Conservation (phyloP, 139 green algal genomes). For the Volvox africanus region DNA sequence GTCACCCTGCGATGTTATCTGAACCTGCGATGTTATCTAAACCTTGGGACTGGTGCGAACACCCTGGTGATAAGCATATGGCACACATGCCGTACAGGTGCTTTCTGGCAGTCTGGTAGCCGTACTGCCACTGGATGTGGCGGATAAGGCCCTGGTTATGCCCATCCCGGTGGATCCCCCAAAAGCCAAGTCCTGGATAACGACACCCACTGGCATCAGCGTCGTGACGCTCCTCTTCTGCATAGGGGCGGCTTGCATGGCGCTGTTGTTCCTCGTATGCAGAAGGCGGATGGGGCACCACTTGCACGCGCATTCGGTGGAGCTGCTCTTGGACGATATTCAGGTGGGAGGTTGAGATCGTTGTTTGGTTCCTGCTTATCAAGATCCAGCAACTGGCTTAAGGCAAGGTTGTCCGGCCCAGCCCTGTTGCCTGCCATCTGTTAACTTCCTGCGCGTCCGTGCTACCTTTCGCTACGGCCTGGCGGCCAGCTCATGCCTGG, state of each 20-base stretch:
- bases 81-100: background rate
- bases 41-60: no score
- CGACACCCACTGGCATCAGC: background rate
- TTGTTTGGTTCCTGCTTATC: no score
- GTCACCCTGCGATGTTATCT: no score
- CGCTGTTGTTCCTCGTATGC: background rate
- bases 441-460: background rate
- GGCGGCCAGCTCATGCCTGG: background rate
- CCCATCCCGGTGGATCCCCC: background rate
- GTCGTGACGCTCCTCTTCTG: background rate
- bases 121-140: conserved; percentile 36
- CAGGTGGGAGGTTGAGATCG: background rate
- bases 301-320: background rate
- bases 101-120: background rate
- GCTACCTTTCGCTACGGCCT: no score
- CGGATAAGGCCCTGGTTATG: conserved; percentile 22
- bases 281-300: background rate
- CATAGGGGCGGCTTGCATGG: background rate
- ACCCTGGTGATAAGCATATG: background rate
- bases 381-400: no score
- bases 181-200: background rate
- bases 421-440: background rate
- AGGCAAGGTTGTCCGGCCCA: no score
- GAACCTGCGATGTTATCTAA: no score
- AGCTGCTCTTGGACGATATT: background rate